A percentile compares a stretch with the other conserved stretches of the same genome.
phyloP scores from a whole-genome alignment of 495 filamentous ascomycete genomes.

The Penicillium odoratum region DNA sequence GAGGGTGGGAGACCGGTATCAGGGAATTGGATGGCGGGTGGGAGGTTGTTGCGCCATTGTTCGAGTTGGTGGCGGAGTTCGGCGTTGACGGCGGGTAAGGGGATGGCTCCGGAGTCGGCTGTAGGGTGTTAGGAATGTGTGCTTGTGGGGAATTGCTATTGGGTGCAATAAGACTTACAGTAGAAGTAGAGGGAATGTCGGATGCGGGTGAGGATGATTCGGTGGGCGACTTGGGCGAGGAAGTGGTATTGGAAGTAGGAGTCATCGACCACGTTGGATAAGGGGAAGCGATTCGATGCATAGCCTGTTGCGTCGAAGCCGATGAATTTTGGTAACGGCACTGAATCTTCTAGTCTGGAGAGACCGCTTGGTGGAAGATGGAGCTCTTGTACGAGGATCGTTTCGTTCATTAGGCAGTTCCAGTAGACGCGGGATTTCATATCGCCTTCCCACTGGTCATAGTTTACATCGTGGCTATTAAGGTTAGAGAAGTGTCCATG shows the following conservation, averaged over 20 bases:
- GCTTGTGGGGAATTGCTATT: not conserved
- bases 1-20: conserved; percentile 24
- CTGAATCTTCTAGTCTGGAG: conserved; percentile 44
- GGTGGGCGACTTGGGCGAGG: conserved; percentile 49
- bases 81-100: conserved; percentile 44
- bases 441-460: conserved; percentile 50
- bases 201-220: conserved; percentile 50
- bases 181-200: conserved; percentile 51
- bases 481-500: conserved; percentile 5
- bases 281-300: conserved; percentile 26
- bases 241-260: conserved; percentile 53
- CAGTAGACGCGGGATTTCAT: conserved; percentile 53
- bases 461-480: conserved; percentile 43
- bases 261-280: conserved; percentile 41
- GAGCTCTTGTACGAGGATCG: conserved; percentile 48
- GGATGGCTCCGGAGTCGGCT: conserved; percentile 49
- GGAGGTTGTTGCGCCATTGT: conserved; percentile 50
- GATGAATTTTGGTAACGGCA: conserved; percentile 52
- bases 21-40: conserved; percentile 41
- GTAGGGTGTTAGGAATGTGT: conserved; percentile 3
- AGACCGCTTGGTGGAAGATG: conserved; percentile 50
- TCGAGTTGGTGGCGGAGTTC: conserved; percentile 50
- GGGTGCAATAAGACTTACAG: conserved; percentile 28
- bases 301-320: conserved; percentile 42
- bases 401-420: conserved; percentile 53